These are phyloP conservation scores for Lactarius quietus DNA, from an alignment of 768 basidiomycete species.

Conservation along the genomic window DNA sequence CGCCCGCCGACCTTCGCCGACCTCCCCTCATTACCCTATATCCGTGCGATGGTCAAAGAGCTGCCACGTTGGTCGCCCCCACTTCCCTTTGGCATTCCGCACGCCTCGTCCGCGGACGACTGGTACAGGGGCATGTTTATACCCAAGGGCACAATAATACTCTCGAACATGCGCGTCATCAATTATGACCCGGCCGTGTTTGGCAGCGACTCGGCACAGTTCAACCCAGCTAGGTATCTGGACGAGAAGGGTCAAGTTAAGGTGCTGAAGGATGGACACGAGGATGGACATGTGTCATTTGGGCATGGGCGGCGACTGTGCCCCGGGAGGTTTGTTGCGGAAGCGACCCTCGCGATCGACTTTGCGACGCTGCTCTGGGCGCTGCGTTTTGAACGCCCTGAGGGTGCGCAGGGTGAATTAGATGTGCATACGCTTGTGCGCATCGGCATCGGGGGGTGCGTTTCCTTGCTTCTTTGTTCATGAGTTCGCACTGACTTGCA, in stretches of 20 bases:
- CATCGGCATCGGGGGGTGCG: background rate
- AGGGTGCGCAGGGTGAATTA: background rate
- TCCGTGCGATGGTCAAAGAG: background rate
- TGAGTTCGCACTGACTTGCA: background rate
- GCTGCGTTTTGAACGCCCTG: background rate
- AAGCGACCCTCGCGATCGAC: background rate
- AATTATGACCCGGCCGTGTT: background rate
- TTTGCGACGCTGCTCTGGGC: slow-evolving; percentile 5
- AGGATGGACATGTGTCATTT: background rate
- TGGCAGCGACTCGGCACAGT: background rate
- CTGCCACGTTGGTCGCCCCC: background rate
- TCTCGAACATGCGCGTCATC: background rate
- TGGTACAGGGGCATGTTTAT: background rate
- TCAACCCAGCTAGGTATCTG: background rate
- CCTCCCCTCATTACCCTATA: background rate
- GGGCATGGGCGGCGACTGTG: background rate
- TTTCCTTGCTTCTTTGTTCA: background rate
- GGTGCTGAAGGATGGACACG: background rate
- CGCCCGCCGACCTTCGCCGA: background rate
- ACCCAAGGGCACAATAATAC: background rate
- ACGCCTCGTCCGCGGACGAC: background rate
- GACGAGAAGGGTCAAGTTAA: background rate
- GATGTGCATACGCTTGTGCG: background rate
- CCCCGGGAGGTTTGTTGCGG: background rate
- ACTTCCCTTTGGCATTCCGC: slow-evolving; percentile 11